Conservation (phyloP, 1,139 yeast genomes). For the Saccharomyces pastorianus region DNA sequence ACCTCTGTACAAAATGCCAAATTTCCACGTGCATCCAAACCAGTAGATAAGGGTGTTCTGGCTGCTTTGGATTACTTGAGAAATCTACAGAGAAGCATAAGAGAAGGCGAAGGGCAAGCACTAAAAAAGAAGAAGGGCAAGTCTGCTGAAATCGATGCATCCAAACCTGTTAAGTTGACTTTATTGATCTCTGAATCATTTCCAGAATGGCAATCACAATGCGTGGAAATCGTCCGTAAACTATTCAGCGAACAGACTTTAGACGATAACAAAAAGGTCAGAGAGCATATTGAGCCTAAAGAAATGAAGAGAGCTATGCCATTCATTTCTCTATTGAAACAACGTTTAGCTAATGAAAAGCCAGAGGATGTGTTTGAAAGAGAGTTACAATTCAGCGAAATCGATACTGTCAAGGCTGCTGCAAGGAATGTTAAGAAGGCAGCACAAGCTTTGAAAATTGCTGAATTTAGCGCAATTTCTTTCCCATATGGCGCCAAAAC, state of each 20-base stretch:
- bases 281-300: constrained; percentile 53
- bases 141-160: constrained; percentile 60
- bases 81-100: constrained; percentile 66
- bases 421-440: constrained; percentile 53
- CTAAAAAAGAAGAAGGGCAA: constrained; percentile 90
- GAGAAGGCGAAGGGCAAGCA: constrained; percentile 86
- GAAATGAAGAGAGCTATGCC: constrained; percentile 98
- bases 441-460: constrained; percentile 47
- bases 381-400: constrained; percentile 74
- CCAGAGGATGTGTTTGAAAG: constrained; percentile 79
- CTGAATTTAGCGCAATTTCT: constrained; percentile 50
- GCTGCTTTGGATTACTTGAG: constrained; percentile 77
- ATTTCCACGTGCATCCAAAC: constrained; percentile 70
- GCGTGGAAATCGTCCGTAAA: constrained; percentile 75
- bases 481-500: constrained; percentile 50
- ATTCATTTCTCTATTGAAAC: constrained; percentile 76
- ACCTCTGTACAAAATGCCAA: constrained; percentile 61
- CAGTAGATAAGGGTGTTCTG: constrained; percentile 50
- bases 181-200: constrained; percentile 68
- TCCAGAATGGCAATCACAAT: constrained; percentile 95
- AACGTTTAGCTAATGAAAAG: constrained; percentile 58
- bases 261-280: constrained; percentile 54
- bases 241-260: constrained; percentile 58
- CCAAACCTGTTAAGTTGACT: constrained; percentile 64
- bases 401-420: constrained; percentile 51